Conservation (phyloP, 441 rosid genomes). For the Brassica balearica region DNA sequence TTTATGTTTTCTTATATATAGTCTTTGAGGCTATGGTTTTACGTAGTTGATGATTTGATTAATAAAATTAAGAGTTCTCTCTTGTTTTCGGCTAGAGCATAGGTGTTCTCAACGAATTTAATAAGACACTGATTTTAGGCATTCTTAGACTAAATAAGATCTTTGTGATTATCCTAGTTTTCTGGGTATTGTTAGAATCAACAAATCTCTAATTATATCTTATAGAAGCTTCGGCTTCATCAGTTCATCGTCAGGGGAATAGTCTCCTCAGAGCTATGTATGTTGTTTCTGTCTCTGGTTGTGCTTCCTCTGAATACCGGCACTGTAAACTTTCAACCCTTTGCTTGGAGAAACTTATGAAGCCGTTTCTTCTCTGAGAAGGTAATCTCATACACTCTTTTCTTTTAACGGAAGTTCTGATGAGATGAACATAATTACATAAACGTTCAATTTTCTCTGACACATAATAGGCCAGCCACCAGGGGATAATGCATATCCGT, state of each 20-base stretch:
- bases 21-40: too few species aligned
- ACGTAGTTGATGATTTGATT: too few species aligned
- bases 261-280: conserved; percentile 69
- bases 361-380: conserved; percentile 98
- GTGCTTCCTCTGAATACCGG: conserved; percentile 94
- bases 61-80: too few species aligned
- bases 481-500: conserved; percentile 76
- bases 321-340: conserved; percentile 99
- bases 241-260: conserved; percentile 67
- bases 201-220: too few species aligned
- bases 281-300: conserved; percentile 96
- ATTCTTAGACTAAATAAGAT: too few species aligned
- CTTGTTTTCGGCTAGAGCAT: too few species aligned
- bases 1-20: too few species aligned
- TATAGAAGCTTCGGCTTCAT: too few species aligned
- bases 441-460: background rate
- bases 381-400: conserved; percentile 48
- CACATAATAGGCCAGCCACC: conserved; percentile 58
- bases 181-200: too few species aligned
- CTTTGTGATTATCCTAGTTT: too few species aligned
- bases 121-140: too few species aligned
- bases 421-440: background rate
- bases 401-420: background rate
- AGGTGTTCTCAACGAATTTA: too few species aligned
- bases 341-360: conserved; percentile 97